A percentile compares a stretch with the other conserved stretches of the same genome.
Evolutionary conservation across 2,329 filamentous ascomycete species (phyloP).

Genomic region (Ophiostoma tasmaniense): DNA sequence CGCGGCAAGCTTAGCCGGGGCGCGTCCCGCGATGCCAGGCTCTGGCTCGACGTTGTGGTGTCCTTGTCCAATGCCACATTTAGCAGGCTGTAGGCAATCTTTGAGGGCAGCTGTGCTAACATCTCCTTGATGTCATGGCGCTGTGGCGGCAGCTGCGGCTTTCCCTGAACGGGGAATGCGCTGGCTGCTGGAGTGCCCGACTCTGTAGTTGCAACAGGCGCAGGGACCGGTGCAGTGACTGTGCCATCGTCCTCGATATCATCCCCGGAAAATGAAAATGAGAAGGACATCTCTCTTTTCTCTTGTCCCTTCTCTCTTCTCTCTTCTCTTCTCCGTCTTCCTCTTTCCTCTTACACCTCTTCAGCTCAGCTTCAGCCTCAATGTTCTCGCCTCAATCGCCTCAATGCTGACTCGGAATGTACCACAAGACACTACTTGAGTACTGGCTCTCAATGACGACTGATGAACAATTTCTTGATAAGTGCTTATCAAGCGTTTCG

Average conservation of each 20-base stretch:
- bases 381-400: background rate
- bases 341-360: background rate
- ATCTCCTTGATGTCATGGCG: conserved; percentile 43
- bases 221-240: conserved; percentile 18
- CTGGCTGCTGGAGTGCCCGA: conserved; percentile 26
- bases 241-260: conserved; percentile 46
- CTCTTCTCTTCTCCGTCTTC: background rate
- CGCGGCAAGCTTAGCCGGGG: conserved; percentile 50
- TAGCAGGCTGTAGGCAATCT: conserved; percentile 60
- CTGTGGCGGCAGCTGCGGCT: conserved; percentile 48
- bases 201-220: conserved; percentile 16
- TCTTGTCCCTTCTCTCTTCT: too few relatives aligned
- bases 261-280: conserved; percentile 54
- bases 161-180: conserved; percentile 55
- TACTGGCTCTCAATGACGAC: background rate
- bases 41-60: background rate
- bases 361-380: background rate
- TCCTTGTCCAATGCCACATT: conserved; percentile 43
- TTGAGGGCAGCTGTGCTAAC: conserved; percentile 57
- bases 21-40: background rate
- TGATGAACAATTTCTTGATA: background rate
- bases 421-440: background rate
- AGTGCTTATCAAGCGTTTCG: background rate
- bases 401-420: background rate
- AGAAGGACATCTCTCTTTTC: conserved; percentile 25